phyloP scores from a whole-genome alignment of 352 stramenopile genomes.

The Plasmopara halstedii region DNA sequence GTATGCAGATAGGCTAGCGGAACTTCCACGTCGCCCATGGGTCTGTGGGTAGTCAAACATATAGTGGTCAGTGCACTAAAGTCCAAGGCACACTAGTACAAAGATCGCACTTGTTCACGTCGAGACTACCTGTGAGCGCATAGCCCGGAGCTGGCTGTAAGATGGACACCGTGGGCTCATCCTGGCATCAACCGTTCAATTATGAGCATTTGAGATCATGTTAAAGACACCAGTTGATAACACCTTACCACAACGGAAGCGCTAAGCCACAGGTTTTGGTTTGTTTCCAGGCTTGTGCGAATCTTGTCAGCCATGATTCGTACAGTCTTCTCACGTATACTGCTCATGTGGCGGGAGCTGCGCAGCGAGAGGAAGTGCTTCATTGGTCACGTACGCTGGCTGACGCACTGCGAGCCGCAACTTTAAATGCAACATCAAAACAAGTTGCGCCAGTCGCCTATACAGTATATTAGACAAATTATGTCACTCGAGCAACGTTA shows the following conservation, averaged over 20 bases:
- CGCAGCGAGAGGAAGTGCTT: conserved; percentile 23
- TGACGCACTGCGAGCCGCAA: conserved; percentile 4
- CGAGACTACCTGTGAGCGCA: conserved; percentile 27
- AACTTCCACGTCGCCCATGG: conserved; percentile 15
- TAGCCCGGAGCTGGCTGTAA: conserved; percentile 63
- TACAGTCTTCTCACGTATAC: conserved; percentile 52
- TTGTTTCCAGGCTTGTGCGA: conserved; percentile 62
- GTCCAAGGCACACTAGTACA: neutral
- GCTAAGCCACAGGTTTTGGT: conserved; percentile 78
- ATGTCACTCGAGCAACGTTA: no score
- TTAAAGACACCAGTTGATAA: neutral
- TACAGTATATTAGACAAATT: no score
- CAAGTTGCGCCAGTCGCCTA: neutral
- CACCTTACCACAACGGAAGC: conserved; percentile 59
- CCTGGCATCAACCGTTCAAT: conserved; percentile 19
- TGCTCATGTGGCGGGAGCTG: conserved; percentile 34
- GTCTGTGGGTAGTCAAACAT: conserved; percentile 13
- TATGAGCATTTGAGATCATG: conserved; percentile 1
- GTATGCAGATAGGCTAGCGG: conserved; percentile 45
- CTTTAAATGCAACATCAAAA: conserved; percentile 2
- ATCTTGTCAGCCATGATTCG: conserved; percentile 53
- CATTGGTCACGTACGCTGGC: conserved; percentile 11
- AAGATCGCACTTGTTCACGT: conserved; percentile 28
- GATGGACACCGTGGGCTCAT: conserved; percentile 81
- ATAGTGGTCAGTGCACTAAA: conserved; percentile 2